Conservation (phyloP, 129 eudicot species). For the Centrapalus pauciflorus region DNA sequence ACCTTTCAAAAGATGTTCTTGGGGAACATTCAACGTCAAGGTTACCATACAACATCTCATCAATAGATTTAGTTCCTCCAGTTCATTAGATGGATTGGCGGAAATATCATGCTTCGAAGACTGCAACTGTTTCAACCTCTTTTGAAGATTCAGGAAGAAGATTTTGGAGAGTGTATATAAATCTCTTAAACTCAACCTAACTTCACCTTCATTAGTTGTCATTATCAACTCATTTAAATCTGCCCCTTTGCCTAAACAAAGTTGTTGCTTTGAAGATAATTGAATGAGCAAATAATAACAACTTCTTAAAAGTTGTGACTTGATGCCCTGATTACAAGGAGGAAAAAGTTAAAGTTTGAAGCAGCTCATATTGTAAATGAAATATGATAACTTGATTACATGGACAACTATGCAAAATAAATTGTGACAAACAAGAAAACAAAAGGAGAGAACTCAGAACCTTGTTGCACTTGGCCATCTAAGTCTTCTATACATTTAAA, state of each 20-base stretch:
- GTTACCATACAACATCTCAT: conserved; percentile 60
- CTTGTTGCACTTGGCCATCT: neutral
- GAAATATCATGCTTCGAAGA: conserved; percentile 27
- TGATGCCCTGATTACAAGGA: conserved; percentile 44
- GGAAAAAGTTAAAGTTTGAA: conserved; percentile 2
- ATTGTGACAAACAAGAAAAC: neutral
- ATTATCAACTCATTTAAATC: conserved; percentile 22
- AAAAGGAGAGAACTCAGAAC: neutral
- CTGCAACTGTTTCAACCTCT: conserved; percentile 37
- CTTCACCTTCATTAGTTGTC: conserved; percentile 32
- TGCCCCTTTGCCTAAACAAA: conserved; percentile 21
- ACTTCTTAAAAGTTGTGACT: conserved; percentile 40
- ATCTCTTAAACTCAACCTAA: conserved; percentile 36
- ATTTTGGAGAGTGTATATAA: conserved; percentile 41
- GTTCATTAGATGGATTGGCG: conserved; percentile 20
- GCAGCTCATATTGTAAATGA: neutral
- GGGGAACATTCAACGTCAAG: conserved; percentile 33
- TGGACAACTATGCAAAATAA: neutral
- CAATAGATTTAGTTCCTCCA: conserved; percentile 44
- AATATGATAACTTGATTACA: neutral
- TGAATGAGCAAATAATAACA: conserved; percentile 44
- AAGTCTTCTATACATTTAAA: neutral
- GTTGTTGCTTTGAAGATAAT: conserved; percentile 31
- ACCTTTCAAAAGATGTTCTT: conserved; percentile 32
- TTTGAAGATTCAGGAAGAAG: conserved; percentile 44